Percentiles rank a stretch among this genome's conserved stretches.
Conservation (phyloP, 257 asterid species). For the Handroanthus guayacan region DNA sequence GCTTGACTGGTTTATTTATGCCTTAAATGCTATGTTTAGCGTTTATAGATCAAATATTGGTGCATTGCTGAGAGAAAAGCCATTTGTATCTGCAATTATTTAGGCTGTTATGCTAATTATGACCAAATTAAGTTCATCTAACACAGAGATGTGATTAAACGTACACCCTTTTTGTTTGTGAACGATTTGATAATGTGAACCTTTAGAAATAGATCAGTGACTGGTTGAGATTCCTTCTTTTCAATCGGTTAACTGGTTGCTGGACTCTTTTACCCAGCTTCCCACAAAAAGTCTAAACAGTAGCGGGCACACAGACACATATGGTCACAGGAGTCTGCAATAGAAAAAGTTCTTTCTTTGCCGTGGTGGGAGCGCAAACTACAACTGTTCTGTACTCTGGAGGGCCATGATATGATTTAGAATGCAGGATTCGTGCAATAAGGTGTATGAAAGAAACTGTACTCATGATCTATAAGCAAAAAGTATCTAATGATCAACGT, state of each 20-base stretch:
- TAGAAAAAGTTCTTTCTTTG: neutral
- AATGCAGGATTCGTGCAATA: slow-evolving; percentile 13
- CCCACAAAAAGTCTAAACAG: neutral
- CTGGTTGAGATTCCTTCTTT: slow-evolving; percentile 17
- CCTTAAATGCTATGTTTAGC: slow-evolving; percentile 13
- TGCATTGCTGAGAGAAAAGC: slow-evolving; percentile 24
- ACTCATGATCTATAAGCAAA: neutral
- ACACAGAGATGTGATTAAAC: slow-evolving; percentile 11
- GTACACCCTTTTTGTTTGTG: neutral
- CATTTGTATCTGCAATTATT: slow-evolving; percentile 13
- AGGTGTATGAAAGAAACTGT: slow-evolving; percentile 12
- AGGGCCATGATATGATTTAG: neutral
- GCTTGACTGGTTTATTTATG: slow-evolving; percentile 32
- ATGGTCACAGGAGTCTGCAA: slow-evolving; percentile 1
- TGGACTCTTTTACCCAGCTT: neutral
- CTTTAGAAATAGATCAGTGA: neutral
- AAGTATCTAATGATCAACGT: neutral
- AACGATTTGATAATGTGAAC: slow-evolving; percentile 4
- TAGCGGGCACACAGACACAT: neutral
- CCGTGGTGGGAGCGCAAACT: neutral
- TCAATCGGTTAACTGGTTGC: neutral
- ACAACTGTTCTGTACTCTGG: neutral
- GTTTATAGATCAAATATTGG: slow-evolving; percentile 13
- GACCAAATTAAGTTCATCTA: slow-evolving; percentile 16
- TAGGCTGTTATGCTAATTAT: slow-evolving; percentile 11